Percentiles rank a stretch among this genome's conserved stretches.
Conservation (phyloP, 192 early-diverging fungal species). For the Backusella macrospora region DNA sequence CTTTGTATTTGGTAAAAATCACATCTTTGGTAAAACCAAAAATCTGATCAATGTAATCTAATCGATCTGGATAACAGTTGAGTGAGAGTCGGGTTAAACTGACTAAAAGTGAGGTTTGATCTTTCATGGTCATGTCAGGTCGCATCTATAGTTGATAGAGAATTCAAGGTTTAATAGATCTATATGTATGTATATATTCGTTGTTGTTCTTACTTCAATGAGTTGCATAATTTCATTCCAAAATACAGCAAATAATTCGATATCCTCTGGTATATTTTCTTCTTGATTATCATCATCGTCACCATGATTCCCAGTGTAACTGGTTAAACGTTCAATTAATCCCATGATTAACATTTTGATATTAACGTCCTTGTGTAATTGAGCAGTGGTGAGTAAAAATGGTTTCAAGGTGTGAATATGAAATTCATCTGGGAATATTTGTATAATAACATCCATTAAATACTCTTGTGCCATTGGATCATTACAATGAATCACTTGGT, state of each 20-base stretch:
- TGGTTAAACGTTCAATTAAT: slow-evolving; percentile 90
- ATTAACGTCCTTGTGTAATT: slow-evolving; percentile 89
- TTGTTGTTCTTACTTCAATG: slow-evolving; percentile 72
- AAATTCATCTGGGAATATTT: slow-evolving; percentile 97
- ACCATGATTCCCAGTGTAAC: slow-evolving; percentile 84
- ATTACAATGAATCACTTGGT: slow-evolving; percentile 94
- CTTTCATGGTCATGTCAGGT: slow-evolving; percentile 89
- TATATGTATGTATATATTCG: no score
- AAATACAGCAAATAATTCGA: slow-evolving; percentile 94
- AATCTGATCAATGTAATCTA: slow-evolving; percentile 89
- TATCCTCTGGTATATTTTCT: slow-evolving; percentile 73
- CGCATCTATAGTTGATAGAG: no score
- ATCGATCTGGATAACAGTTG: slow-evolving; percentile 85
- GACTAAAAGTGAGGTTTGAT: slow-evolving; percentile 85
- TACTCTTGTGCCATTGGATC: slow-evolving; percentile 99
- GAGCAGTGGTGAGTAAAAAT: slow-evolving; percentile 86
- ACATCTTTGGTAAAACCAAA: slow-evolving; percentile 84
- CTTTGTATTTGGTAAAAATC: slow-evolving; percentile 42
- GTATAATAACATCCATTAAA: slow-evolving; percentile 98
- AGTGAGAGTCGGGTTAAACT: slow-evolving; percentile 87
- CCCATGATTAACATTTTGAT: slow-evolving; percentile 96
- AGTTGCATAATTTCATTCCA: slow-evolving; percentile 93
- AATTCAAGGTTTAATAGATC: no score
- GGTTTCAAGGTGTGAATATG: slow-evolving; percentile 88
- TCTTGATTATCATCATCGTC: slow-evolving; percentile 34